Conservation (phyloP, 129 eudicot species). For the Flaveria trinervia region DNA sequence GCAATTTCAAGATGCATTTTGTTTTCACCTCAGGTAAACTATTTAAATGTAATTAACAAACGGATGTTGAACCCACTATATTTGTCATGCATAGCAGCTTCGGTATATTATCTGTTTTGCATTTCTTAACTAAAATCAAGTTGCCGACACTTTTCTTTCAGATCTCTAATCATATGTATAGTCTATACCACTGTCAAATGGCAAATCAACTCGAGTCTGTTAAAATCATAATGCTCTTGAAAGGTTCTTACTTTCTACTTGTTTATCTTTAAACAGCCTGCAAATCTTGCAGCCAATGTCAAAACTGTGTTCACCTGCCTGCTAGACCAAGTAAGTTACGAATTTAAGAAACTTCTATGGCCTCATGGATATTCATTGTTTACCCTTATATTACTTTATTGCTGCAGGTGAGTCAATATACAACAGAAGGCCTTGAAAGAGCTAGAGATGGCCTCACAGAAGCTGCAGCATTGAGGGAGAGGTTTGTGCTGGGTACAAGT, state of each 20-base stretch:
- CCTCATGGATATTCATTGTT: conserved; percentile 7
- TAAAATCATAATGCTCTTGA: neutral
- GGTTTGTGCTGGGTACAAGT: conserved; percentile 88
- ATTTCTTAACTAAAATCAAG: neutral
- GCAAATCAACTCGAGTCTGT: neutral
- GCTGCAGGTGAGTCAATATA: conserved; percentile 72
- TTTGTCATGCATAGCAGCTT: conserved; percentile 20
- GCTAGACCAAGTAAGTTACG: conserved; percentile 78
- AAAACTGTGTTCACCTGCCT: conserved; percentile 89
- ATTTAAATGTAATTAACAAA: conserved; percentile 18
- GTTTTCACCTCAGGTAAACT: conserved; percentile 82
- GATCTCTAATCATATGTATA: neutral
- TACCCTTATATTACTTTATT: conserved; percentile 11
- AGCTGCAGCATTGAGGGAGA: conserved; percentile 97
- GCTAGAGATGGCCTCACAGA: conserved; percentile 94
- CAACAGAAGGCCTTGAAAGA: conserved; percentile 96
- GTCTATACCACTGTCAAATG: neutral
- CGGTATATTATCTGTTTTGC: conserved; percentile 5
- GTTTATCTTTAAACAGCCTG: conserved; percentile 65
- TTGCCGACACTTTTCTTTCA: neutral
- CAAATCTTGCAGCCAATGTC: conserved; percentile 83
- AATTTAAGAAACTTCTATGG: conserved; percentile 5
- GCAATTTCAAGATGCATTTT: conserved; percentile 86
- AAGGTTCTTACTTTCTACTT: conserved; percentile 27
- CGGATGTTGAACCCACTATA: conserved; percentile 5